These are phyloP conservation scores for Juglanconis oblonga DNA, from an alignment of 2,329 filamentous ascomycete genomes.

Conservation along the genomic window DNA sequence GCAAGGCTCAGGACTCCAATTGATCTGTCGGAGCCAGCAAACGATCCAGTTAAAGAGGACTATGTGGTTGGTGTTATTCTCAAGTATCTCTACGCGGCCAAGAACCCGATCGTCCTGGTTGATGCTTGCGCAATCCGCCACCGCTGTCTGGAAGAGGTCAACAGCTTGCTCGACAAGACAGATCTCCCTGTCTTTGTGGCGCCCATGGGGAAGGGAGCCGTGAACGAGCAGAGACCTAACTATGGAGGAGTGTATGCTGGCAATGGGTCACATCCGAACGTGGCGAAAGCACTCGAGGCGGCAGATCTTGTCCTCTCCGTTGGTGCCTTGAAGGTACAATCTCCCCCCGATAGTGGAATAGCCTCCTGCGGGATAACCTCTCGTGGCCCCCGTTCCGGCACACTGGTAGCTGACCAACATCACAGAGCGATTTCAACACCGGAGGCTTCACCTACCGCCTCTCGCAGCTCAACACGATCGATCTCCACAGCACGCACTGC, in stretches of 20 bases:
- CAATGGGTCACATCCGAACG: constrained; percentile 65
- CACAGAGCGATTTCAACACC: constrained; percentile 74
- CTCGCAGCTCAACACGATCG: constrained; percentile 73
- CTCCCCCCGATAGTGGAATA: too few relatives aligned
- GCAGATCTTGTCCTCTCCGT: constrained; percentile 71
- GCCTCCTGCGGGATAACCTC: too few relatives aligned
- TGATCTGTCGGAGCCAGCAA: constrained; percentile 60
- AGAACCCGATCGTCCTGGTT: constrained; percentile 74
- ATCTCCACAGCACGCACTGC: constrained; percentile 73
- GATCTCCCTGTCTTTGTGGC: constrained; percentile 80
- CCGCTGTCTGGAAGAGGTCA: constrained; percentile 68
- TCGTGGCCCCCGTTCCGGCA: background rate
- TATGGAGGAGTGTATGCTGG: constrained; percentile 86
- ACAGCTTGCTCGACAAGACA: constrained; percentile 69
- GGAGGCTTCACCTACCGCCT: constrained; percentile 79
- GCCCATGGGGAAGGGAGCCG: constrained; percentile 83
- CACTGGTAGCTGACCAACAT: background rate
- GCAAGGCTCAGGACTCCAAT: constrained; percentile 67
- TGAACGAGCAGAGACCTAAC: constrained; percentile 72
- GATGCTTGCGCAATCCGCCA: constrained; percentile 82
- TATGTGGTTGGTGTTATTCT: constrained; percentile 81
- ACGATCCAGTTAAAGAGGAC: constrained; percentile 69
- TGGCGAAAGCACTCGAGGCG: constrained; percentile 61
- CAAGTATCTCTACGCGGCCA: constrained; percentile 68
- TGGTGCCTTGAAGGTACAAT: constrained; percentile 55